Evolutionary conservation across 805 yeast species (phyloP), one percentile per base, ranked within the genome.

Genomic region (Yarrowia alimentaria): DNA sequence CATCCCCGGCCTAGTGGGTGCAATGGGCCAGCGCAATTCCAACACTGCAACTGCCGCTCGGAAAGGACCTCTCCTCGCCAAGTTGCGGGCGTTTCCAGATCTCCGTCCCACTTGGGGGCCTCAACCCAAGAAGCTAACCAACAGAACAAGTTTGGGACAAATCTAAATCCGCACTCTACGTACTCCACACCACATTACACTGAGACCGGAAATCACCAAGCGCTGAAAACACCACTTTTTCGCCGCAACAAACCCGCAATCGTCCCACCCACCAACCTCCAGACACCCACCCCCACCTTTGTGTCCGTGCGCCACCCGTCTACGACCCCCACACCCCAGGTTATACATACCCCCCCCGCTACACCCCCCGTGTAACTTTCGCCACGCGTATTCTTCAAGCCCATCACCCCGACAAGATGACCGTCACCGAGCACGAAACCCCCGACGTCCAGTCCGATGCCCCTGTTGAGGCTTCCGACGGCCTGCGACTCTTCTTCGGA

Each of bases 401-500:
- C 7, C 31, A 25, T n/a, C 32, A n/a, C 22, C 17, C 33, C 6
- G 24, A 35, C 33, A 28, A 40, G 13, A 40, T 40, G 47, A 40
- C 47, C 25, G 47, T 40, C 33, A 40, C 25, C 33, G 47, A 40
- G 33, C 25, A 40, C 32, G 47, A 40, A 18, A 40, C 25, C 47
- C 25, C 28, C 25, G 33, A 32, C 19, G 33, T 40, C 33, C 47
- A 40, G 47, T 40, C 33, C 25, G 18, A 9, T 29, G 25, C 33
- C 17, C 37, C 50, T 29, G 21, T 31, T 31, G 50, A 43, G 40
- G 51, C 24, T 21, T 33, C 32, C 33, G 42, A 47, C 20, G 40
- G 42, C 8, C 31, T 24, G 32, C 51, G 51, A 12, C 51, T 47
- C 13, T 47, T 33, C 31, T 20, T 47, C 22, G 51, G 51, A 18